A percentile compares a stretch with the other conserved stretches of the same genome.
These are phyloP conservation scores for Dryas integrifolia DNA, from an alignment of 331 rosid species.

Conservation along the genomic window DNA sequence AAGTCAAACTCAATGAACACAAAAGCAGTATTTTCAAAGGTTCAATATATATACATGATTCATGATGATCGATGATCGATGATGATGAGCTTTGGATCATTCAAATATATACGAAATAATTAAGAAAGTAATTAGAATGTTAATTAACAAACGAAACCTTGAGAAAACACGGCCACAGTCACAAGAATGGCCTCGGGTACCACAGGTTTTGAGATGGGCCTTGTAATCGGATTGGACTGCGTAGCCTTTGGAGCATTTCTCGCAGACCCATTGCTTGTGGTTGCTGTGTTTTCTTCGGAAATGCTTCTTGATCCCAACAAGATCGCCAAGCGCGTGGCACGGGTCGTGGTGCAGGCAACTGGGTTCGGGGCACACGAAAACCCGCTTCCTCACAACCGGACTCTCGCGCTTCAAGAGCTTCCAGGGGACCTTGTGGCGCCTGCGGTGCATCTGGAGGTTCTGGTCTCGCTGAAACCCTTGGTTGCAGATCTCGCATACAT, in stretches of 20 bases:
- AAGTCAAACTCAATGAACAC: constrained; percentile 56
- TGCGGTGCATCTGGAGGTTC: constrained; percentile 96
- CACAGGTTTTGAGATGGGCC: constrained; percentile 98
- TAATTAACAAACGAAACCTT: constrained; percentile 36
- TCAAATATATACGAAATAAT: no score
- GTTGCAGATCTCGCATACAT: constrained; percentile 99
- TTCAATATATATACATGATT: background rate
- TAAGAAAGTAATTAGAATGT: background rate
- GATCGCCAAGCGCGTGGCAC: constrained; percentile 95
- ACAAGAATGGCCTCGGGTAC: constrained; percentile 95
- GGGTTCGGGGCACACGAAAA: constrained; percentile 95
- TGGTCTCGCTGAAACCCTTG: constrained; percentile 99
- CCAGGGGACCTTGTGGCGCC: constrained; percentile 98
- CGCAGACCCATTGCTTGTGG: constrained; percentile 96
- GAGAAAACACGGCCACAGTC: constrained; percentile 98
- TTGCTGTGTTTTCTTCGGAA: constrained; percentile 89
- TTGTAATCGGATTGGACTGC: constrained; percentile 98
- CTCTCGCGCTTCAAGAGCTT: constrained; percentile 86
- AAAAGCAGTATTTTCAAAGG: constrained; percentile 4
- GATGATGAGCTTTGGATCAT: no score
- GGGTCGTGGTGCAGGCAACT: constrained; percentile 96
- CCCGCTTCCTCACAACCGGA: constrained; percentile 76
- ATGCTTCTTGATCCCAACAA: constrained; percentile 93
- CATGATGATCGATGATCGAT: background rate
- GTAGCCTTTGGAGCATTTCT: constrained; percentile 80